Evolutionary conservation across 2,329 filamentous ascomycete genomes (phyloP).

Genomic region (Alternaria arbusti): DNA sequence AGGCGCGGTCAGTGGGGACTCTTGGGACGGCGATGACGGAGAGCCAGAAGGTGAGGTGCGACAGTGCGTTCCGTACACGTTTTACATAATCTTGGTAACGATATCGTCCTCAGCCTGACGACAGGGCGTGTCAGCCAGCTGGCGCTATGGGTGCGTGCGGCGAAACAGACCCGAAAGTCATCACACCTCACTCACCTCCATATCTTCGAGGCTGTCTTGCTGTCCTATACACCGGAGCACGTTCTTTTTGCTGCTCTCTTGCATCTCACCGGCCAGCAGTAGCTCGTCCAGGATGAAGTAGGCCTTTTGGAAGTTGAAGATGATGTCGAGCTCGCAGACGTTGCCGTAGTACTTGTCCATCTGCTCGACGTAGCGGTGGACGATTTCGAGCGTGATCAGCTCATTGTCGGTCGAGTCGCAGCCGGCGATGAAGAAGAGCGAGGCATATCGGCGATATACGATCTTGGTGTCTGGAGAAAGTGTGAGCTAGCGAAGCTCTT

Average conservation of each 20-base stretch:
- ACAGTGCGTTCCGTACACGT: slow-evolving; percentile 17
- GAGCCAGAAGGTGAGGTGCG: slow-evolving; percentile 11
- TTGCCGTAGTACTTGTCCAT: slow-evolving; percentile 99
- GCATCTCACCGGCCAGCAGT: slow-evolving; percentile 91
- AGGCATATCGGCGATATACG: slow-evolving; percentile 97
- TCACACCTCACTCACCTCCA: slow-evolving; percentile 79
- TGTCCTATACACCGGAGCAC: slow-evolving; percentile 94
- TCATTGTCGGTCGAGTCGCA: slow-evolving; percentile 98
- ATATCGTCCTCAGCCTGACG: slow-evolving; percentile 82
- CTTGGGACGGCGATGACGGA: slow-evolving; percentile 20
- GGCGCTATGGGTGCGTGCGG: slow-evolving; percentile 30
- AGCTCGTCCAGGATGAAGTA: slow-evolving; percentile 99
- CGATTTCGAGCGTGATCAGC: slow-evolving; percentile 96
- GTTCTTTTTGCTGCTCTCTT: slow-evolving; percentile 99
- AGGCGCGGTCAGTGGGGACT: slow-evolving; percentile 37
- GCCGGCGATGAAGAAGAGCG: slow-evolving; percentile 98
- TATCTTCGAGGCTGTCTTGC: slow-evolving; percentile 96
- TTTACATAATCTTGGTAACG: slow-evolving; percentile 84
- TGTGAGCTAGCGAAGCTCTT: slow-evolving; percentile 32
- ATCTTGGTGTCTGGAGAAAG: slow-evolving; percentile 83
- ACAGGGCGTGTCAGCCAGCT: slow-evolving; percentile 50
- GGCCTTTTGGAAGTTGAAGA: slow-evolving; percentile 99
- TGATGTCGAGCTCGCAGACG: slow-evolving; percentile 98
- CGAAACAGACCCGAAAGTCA: slow-evolving; percentile 21
- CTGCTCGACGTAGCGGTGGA: slow-evolving; percentile 99